Evolutionary conservation across 257 asterid genomes (phyloP).

Genomic region (Solanum pinnatisectum): DNA sequence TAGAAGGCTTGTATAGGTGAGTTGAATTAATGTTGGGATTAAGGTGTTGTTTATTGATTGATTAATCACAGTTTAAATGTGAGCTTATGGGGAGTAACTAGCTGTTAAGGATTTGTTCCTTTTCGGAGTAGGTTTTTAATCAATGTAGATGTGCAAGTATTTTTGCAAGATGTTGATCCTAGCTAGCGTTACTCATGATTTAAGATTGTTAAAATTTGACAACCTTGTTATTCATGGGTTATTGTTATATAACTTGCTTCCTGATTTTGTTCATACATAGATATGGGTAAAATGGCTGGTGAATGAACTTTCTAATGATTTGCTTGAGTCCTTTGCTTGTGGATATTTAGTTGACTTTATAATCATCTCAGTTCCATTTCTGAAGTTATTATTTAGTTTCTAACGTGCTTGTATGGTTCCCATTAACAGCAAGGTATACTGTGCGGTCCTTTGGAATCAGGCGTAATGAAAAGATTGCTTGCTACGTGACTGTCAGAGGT

Average conservation of each 20-base stretch:
- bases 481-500: constrained; percentile 60
- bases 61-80: background rate
- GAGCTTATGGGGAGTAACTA: background rate
- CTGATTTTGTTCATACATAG: background rate
- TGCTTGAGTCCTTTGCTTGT: background rate
- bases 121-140: background rate
- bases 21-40: background rate
- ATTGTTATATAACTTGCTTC: background rate
- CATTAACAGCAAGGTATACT: constrained; percentile 57
- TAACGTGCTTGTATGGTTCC: background rate
- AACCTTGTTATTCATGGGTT: background rate
- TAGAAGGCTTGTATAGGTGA: background rate
- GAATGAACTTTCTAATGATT: background rate
- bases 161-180: background rate
- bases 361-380: background rate
- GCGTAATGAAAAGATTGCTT: constrained; percentile 72
- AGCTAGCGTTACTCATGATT: background rate
- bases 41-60: background rate
- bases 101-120: background rate
- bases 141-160: background rate
- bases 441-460: constrained; percentile 70
- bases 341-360: background rate
- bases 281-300: background rate
- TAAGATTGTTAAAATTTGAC: background rate
- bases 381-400: background rate